phyloP scores from a whole-genome alignment of 495 filamentous ascomycete species.

The Cercophora scortea region DNA sequence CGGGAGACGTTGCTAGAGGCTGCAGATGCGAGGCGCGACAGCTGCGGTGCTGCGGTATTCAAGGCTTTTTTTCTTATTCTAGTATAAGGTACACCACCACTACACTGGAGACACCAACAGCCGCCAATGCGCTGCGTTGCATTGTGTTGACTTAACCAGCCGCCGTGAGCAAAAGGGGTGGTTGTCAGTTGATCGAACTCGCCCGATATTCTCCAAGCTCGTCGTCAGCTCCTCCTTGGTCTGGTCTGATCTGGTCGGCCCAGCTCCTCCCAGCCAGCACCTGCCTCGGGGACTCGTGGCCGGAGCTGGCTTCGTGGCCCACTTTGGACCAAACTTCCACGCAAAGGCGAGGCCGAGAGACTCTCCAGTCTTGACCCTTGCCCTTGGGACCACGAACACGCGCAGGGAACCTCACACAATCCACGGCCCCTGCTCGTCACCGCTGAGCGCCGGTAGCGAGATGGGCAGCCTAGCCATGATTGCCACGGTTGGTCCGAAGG shows the following conservation, averaged over 20 bases:
- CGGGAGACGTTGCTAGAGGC: no score
- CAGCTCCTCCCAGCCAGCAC: background rate
- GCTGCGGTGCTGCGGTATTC: no score
- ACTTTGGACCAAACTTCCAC: background rate
- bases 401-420: conserved; percentile 5
- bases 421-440: background rate
- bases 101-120: no score
- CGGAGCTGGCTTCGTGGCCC: background rate
- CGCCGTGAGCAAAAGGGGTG: no score
- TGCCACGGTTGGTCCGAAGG: background rate
- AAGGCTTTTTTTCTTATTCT: no score
- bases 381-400: background rate
- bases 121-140: no score
- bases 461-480: conserved; percentile 11
- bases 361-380: background rate
- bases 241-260: background rate
- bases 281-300: background rate
- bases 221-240: no score
- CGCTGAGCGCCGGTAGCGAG: conserved; percentile 13
- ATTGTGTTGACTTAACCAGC: no score
- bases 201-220: no score
- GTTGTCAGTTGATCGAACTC: no score
- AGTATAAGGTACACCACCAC: no score
- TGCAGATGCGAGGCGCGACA: no score
- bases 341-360: background rate